Base-by-base conservation (phyloP, 2,329 filamentous ascomycete species). In the Phaeophleospora eucalypticola region DNA sequence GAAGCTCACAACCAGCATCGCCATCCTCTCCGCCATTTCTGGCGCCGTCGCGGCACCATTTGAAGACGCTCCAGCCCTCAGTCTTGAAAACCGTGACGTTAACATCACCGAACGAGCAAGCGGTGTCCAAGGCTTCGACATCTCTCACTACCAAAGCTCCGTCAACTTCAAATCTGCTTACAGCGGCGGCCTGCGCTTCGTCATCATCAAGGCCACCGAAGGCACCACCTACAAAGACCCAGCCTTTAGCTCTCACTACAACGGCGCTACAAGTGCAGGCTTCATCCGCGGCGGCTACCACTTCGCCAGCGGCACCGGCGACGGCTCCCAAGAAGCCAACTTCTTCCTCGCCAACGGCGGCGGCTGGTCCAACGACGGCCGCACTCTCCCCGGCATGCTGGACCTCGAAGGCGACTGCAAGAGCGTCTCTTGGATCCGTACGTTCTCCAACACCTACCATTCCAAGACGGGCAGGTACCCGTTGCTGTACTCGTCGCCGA, bases 271-370 rank as follows among this genome's bases (percentile, higher is more conserved):
- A 36, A 66, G 66, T 7, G 76, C 75, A 2, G 72, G 71, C 18
- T 64, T 81, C 48, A 74, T 80, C 60, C 75, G 76, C 17, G 77
- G 77, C 40, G 76, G 70, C 29, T 80, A 80, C 58, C 78, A 81
- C 68, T 79, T 78, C 53, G 77, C 78, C 4, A 70, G 70, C 29
- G 77, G 75, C 0, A 68, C 62, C 39, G 57, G 59, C 14, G 70
- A 69, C 53, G 66, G 70, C 3, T 76, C 73, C 14, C 64, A 71
- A 3, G 77, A 81, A 57, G 78, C 77, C 6, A 64, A 69, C 9
- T 79, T 67, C 64, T 81, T 81, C 65, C 51, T 77, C 40, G 61
- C 68, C 0, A 65, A 79, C 54, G 78, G 77, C 36, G 78, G 78
- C 20, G 75, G 75, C 46, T 81, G 78, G 78, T 68, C 68, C 16